Evolutionary conservation across 768 basidiomycete genomes (phyloP).

Genomic region (Trametes villosa): DNA sequence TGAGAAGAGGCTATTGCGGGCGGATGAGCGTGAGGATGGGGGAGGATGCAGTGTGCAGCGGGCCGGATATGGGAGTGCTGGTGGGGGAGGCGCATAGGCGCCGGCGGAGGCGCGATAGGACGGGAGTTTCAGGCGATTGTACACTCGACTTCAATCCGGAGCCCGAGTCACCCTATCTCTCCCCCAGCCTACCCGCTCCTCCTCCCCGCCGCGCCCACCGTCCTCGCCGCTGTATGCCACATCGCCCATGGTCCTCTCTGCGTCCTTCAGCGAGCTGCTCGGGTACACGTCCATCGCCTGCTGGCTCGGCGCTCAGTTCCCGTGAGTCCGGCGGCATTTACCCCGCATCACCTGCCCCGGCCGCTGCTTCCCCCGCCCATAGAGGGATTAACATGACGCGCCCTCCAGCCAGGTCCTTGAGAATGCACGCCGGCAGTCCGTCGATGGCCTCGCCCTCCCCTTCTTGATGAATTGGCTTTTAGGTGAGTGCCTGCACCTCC

Average conservation of each 20-base stretch:
- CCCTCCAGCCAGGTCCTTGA: constrained; percentile 76
- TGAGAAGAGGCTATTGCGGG: neutral
- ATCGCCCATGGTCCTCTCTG: constrained; percentile 30
- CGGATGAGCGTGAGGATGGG: neutral
- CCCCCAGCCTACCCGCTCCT: neutral
- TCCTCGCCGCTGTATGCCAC: constrained; percentile 18
- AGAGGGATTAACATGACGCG: neutral
- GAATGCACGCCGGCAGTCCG: constrained; percentile 75
- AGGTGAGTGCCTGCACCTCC: constrained; percentile 51
- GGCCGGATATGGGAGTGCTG: constrained; percentile 3
- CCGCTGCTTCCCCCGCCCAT: neutral
- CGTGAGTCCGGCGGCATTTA: constrained; percentile 57
- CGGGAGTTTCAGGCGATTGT: no score
- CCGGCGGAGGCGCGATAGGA: constrained; percentile 4
- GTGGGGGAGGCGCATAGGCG: neutral
- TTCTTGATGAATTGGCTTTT: constrained; percentile 94
- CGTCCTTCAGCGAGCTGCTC: constrained; percentile 59
- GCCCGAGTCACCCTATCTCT: constrained; percentile 8
- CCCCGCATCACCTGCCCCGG: constrained; percentile 8
- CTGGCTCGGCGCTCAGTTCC: constrained; percentile 89
- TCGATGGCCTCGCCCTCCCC: constrained; percentile 89
- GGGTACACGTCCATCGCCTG: constrained; percentile 75
- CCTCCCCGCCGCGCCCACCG: neutral
- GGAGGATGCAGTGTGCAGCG: neutral
- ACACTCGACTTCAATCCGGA: no score